Conservation (phyloP, 2,329 filamentous ascomycete genomes). For the Verticillium nonalfalfae region DNA sequence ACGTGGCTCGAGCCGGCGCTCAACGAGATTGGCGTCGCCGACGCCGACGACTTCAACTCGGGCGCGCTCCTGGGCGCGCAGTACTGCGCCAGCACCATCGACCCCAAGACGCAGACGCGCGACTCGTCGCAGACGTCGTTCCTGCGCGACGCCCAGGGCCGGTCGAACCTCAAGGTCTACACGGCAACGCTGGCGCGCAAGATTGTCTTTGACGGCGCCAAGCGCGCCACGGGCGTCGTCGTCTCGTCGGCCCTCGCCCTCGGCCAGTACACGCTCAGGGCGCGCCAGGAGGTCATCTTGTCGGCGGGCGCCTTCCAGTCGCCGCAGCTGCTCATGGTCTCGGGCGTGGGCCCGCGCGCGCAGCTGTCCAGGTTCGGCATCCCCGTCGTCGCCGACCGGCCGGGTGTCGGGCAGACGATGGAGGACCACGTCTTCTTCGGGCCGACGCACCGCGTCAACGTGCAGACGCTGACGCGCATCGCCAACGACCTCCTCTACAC, state of each 20-base stretch:
- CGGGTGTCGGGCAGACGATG: slow-evolving; percentile 76
- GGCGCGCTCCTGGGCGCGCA: slow-evolving; percentile 29
- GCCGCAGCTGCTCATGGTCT: slow-evolving; percentile 57
- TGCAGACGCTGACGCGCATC: slow-evolving; percentile 10
- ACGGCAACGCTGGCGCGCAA: slow-evolving; percentile 32
- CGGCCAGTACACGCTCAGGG: slow-evolving; percentile 8
- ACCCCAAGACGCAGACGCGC: slow-evolving; percentile 16
- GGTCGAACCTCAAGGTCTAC: slow-evolving; percentile 30
- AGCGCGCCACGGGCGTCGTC: slow-evolving; percentile 31
- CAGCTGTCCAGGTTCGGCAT: slow-evolving; percentile 30
- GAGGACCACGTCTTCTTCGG: slow-evolving; percentile 38
- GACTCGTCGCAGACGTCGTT: slow-evolving; percentile 30
- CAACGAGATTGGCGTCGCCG: slow-evolving; percentile 29
- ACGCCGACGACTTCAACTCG: slow-evolving; percentile 27
- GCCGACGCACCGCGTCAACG: slow-evolving; percentile 10
- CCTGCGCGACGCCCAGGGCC: slow-evolving; percentile 16
- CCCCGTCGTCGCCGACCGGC: slow-evolving; percentile 41
- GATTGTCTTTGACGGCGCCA: slow-evolving; percentile 33
- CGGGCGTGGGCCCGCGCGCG: slow-evolving; percentile 37
- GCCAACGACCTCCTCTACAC: slow-evolving; percentile 7
- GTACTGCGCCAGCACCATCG: slow-evolving; percentile 21
- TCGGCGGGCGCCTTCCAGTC: slow-evolving; percentile 78
- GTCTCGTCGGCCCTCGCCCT: slow-evolving; percentile 15
- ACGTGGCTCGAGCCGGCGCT: slow-evolving; percentile 22
- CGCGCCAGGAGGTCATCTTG: slow-evolving; percentile 63